A percentile compares a stretch with the other conserved stretches of the same genome.
Conservation (phyloP, 2,329 filamentous ascomycete genomes). For the Cladosporium sp. region DNA sequence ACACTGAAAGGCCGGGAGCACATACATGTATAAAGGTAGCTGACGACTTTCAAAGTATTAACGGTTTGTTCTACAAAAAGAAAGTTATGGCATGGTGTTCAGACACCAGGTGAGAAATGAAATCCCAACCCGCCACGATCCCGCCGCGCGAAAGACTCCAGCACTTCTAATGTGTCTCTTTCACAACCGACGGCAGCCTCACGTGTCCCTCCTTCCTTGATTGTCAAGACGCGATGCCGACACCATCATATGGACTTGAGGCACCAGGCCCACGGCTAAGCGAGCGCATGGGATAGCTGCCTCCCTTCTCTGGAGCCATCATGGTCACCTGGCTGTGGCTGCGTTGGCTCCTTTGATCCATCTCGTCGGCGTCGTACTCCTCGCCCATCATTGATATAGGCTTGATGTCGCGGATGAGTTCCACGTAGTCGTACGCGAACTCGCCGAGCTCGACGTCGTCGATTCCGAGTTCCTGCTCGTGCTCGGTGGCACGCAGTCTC, state of each 20-base stretch:
- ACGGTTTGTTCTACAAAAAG: background rate
- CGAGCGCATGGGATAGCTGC: conserved; percentile 14
- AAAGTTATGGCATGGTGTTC: background rate
- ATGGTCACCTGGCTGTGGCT: conserved; percentile 24
- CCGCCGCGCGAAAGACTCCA: background rate
- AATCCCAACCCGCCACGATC: background rate
- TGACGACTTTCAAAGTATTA: background rate
- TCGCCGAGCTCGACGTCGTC: conserved; percentile 91
- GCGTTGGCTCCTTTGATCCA: conserved; percentile 20
- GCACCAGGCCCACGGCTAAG: background rate
- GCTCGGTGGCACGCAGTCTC: conserved; percentile 70
- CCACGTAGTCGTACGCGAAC: conserved; percentile 94
- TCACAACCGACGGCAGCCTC: background rate
- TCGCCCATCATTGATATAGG: conserved; percentile 21
- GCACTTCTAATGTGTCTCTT: background rate
- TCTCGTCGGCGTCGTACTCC: conserved; percentile 13
- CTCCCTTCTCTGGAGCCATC: conserved; percentile 17
- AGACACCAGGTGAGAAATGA: background rate
- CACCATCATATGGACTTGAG: background rate
- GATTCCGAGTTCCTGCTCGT: conserved; percentile 80
- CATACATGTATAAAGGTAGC: too few species aligned
- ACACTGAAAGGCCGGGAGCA: too few species aligned
- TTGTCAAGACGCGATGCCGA: conserved; percentile 12
- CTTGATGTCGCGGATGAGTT: conserved; percentile 70
- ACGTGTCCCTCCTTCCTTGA: conserved; percentile 15